Base-by-base conservation (phyloP, 2,329 filamentous ascomycete genomes). In the Alternaria gansuensis region DNA sequence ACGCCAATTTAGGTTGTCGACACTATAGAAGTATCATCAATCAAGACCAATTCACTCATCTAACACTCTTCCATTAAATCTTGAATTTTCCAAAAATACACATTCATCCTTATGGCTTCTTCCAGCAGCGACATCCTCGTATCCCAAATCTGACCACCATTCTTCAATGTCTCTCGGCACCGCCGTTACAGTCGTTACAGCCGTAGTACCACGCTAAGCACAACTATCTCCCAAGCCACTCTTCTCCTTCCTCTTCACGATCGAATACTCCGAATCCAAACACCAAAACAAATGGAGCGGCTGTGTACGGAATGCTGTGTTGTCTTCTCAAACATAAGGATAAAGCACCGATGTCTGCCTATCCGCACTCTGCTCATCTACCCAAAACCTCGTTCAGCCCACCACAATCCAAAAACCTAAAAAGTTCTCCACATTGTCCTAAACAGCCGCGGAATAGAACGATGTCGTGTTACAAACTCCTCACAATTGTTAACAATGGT, bases 21-120 rank as follows among this genome's bases (percentile, higher is more conserved):
- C 3, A 5, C n/a, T 17, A 26, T 26, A 29, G 28, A 39, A 17
- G 26, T 34, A 21, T 0, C 1, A 9, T 4, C 11, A 7, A 26
- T 17, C 0, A 4, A 2, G 31, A 26, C 5, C 0, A 2, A 14
- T 0, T 13, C 13, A 10, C 14, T 4, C 23, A 24, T 8, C 6
- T 24, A 26, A 2, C 39, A 41, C 24, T 21, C 24, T 23, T 3
- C 11, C 37, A 3, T 11, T 7, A 17, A 17, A 17, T 17, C 1
- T 39, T 1, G n/a, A 8, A 23, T 39, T 23, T 39, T 21, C 36
- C 3, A 39, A 39, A 39, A 21, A 0, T 8, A 28, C 17, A 17
- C 17, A 2, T 17, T 17, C 17, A 17, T 17, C 17, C 17, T 29
- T 29, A 37, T 39, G 17, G 2, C 4, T 39, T 39, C 2, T 21